Percentiles rank a stretch among this genome's conserved stretches.
Evolutionary conservation across 2,329 filamentous ascomycete species (phyloP).

Genomic region (Penicillium sp.): DNA sequence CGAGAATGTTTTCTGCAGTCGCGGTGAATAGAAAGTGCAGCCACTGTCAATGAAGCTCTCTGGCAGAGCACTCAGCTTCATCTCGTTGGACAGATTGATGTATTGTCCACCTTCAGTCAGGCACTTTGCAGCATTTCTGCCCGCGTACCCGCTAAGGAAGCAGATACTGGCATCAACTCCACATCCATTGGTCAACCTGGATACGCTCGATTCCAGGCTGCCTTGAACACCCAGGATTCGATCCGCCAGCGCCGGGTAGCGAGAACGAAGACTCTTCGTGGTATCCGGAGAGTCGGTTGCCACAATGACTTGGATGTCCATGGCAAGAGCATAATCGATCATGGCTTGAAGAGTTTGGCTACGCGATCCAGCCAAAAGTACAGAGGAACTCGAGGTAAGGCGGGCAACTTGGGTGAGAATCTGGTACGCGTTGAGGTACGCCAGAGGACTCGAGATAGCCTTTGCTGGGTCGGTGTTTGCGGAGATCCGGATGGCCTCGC

Average conservation of each 20-base stretch:
- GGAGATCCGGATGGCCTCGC: constrained; percentile 14
- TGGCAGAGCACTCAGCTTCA: constrained; percentile 20
- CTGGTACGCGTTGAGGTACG: constrained; percentile 15
- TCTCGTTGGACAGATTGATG: constrained; percentile 17
- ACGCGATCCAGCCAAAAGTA: constrained; percentile 15
- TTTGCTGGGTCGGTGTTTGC: constrained; percentile 8
- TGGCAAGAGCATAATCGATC: constrained; percentile 16
- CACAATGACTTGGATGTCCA: constrained; percentile 16
- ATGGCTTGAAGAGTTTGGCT: constrained; percentile 17
- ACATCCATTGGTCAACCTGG: constrained; percentile 17
- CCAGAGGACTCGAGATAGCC: constrained; percentile 16
- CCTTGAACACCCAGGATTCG: constrained; percentile 12
- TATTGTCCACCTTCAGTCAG: constrained; percentile 17
- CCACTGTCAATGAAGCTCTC: constrained; percentile 20
- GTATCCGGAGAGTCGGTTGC: constrained; percentile 13
- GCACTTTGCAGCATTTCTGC: constrained; percentile 15
- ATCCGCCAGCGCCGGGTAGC: constrained; percentile 11
- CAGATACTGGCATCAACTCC: constrained; percentile 18
- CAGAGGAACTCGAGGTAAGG: constrained; percentile 10
- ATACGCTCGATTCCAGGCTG: constrained; percentile 14
- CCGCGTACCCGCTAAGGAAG: constrained; percentile 14
- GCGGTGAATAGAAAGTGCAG: constrained; percentile 18
- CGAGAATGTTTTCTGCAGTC: constrained; percentile 13
- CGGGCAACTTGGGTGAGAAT: constrained; percentile 15
- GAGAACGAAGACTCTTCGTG: constrained; percentile 7